phyloP scores from a whole-genome alignment of 192 early-diverging fungal genomes.

The Coemansia sp. region DNA sequence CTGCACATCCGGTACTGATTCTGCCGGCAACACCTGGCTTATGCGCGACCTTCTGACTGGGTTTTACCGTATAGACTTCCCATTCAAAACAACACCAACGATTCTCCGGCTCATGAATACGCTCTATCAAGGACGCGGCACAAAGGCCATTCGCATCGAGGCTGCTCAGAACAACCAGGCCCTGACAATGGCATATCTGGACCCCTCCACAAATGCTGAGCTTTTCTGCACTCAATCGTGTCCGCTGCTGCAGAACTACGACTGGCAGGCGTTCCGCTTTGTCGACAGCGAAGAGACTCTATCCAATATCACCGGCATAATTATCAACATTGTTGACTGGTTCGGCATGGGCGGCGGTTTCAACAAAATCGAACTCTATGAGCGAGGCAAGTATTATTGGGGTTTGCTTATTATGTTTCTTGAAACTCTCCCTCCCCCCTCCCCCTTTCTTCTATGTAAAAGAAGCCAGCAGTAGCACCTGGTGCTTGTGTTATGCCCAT shows the following conservation, averaged over 20 bases:
- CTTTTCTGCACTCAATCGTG: conserved; percentile 44
- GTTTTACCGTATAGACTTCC: conserved; percentile 64
- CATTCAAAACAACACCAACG: conserved; percentile 58
- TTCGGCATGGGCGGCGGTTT: conserved; percentile 57
- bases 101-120: conserved; percentile 70
- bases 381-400: conserved; percentile 39
- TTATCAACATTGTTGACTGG: conserved; percentile 61
- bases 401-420: neutral
- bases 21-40: conserved; percentile 64
- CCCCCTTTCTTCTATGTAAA: neutral
- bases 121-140: conserved; percentile 57
- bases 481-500: neutral
- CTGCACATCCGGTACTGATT: conserved; percentile 36
- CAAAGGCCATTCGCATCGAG: conserved; percentile 67
- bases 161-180: conserved; percentile 57
- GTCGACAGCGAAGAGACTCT: conserved; percentile 47
- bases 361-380: conserved; percentile 52
- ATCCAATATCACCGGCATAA: conserved; percentile 54
- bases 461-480: neutral
- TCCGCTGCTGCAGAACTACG: conserved; percentile 35
- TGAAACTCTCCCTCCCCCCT: too few species aligned
- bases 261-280: conserved; percentile 55
- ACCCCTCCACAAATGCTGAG: conserved; percentile 53
- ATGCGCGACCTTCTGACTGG: conserved; percentile 69
- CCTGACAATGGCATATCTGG: conserved; percentile 64